phyloP scores from a whole-genome alignment of 139 green algal species.

The Prasinococcaceae sp. region DNA sequence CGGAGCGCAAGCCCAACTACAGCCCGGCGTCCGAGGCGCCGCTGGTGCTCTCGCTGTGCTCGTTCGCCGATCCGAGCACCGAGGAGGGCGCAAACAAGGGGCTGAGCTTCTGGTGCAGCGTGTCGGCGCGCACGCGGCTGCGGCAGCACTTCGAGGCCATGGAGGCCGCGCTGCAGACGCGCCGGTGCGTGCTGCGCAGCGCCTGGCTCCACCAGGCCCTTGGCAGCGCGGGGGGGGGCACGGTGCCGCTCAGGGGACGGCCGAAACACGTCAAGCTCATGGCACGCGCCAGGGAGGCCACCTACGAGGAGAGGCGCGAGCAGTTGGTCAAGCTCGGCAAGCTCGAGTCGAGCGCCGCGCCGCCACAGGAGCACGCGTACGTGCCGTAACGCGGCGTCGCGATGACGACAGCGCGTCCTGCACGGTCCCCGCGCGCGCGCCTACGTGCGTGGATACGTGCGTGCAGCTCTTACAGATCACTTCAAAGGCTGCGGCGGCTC shows the following conservation, averaged over 20 bases:
- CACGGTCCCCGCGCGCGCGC: too few species aligned
- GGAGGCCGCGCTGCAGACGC: background rate
- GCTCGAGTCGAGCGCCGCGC: too few species aligned
- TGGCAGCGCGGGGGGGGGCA: background rate
- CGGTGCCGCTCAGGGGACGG: background rate
- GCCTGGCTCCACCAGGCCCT: background rate
- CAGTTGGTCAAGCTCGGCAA: too few species aligned
- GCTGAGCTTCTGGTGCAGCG: background rate
- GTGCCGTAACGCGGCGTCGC: too few species aligned
- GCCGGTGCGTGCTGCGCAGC: background rate
- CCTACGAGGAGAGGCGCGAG: constrained; percentile 13
- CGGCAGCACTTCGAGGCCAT: background rate
- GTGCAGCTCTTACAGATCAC: too few species aligned
- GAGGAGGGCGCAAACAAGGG: background rate
- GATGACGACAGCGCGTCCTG: too few species aligned
- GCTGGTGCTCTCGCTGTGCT: constrained; percentile 53
- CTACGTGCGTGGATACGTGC: too few species aligned
- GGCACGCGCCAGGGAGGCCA: background rate
- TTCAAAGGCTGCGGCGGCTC: too few species aligned
- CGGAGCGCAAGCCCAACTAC: constrained; percentile 69
- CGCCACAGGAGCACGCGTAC: too few species aligned
- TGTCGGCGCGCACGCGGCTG: background rate
- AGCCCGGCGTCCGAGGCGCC: constrained; percentile 53
- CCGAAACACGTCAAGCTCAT: background rate
- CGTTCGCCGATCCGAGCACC: constrained; percentile 21